Conservation (phyloP, 2,329 filamentous ascomycete species). For the Blastomyces silverae region DNA sequence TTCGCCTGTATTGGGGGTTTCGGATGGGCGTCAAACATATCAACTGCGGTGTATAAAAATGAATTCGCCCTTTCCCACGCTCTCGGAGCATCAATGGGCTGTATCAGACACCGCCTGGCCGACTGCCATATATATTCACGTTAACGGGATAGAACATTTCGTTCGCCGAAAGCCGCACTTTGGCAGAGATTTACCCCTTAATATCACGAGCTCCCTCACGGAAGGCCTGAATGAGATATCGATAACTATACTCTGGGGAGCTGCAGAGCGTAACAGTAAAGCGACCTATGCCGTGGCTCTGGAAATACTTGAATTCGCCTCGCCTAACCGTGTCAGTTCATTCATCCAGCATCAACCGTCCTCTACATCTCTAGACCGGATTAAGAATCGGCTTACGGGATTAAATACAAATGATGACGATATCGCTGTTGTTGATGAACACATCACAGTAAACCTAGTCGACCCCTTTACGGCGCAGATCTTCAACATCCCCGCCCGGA, state of each 20-base stretch:
- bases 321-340: slow-evolving; percentile 35
- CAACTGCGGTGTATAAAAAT: slow-evolving; percentile 61
- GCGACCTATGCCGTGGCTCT: slow-evolving; percentile 52
- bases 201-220: slow-evolving; percentile 58
- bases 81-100: slow-evolving; percentile 54
- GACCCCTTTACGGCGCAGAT: slow-evolving; percentile 61
- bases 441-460: slow-evolving; percentile 56
- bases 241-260: slow-evolving; percentile 43
- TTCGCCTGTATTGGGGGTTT: slow-evolving; percentile 32
- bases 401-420: slow-evolving; percentile 53
- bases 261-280: slow-evolving; percentile 28
- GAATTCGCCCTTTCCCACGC: slow-evolving; percentile 25
- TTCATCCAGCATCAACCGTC: slow-evolving; percentile 40
- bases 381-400: slow-evolving; percentile 45
- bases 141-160: slow-evolving; percentile 57
- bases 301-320: slow-evolving; percentile 58
- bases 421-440: slow-evolving; percentile 52
- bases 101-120: slow-evolving; percentile 64
- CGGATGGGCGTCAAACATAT: slow-evolving; percentile 53
- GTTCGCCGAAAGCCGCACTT: slow-evolving; percentile 63
- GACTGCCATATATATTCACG: slow-evolving; percentile 56
- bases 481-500: slow-evolving; percentile 65
- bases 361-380: slow-evolving; percentile 49
- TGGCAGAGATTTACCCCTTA: slow-evolving; percentile 67
- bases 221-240: slow-evolving; percentile 57